Conservation (phyloP, 768 basidiomycete species). For the Trametes meyenii region DNA sequence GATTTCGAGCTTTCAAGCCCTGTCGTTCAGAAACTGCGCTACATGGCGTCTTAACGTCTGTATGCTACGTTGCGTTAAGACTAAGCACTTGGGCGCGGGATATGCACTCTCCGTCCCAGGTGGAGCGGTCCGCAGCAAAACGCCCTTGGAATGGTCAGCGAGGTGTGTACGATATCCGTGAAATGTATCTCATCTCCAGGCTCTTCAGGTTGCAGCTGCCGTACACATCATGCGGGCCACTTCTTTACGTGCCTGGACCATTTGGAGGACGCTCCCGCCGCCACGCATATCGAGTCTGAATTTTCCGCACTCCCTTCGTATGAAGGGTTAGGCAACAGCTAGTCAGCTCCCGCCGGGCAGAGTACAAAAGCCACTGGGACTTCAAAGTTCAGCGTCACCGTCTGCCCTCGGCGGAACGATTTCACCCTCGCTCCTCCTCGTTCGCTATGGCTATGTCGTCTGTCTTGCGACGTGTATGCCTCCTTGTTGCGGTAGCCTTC, state of each 20-base stretch:
- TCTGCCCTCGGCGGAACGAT: not conserved
- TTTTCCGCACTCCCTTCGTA: not conserved
- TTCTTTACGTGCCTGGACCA: not conserved
- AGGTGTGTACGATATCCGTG: not conserved
- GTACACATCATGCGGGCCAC: not conserved
- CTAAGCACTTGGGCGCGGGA: no score
- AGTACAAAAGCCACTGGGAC: conserved; percentile 13
- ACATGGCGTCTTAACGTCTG: no score
- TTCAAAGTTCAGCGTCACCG: not conserved
- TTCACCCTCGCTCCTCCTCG: not conserved
- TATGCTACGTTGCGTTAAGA: no score
- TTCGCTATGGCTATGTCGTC: conserved; percentile 22
- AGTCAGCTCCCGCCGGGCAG: not conserved
- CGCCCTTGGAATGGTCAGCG: not conserved
- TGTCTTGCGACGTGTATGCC: conserved; percentile 16
- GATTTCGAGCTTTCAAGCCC: no score
- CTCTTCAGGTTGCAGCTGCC: not conserved
- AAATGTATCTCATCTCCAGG: not conserved
- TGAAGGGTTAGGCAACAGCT: not conserved
- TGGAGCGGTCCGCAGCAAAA: not conserved
- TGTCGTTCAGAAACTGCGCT: no score
- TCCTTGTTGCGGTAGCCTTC: conserved; percentile 22
- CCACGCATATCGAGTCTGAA: not conserved
- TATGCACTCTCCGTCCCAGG: not conserved
- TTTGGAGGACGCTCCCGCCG: not conserved